Evolutionary conservation across 148 eudicot species (phyloP).

Genomic region (Silene uniflora): DNA sequence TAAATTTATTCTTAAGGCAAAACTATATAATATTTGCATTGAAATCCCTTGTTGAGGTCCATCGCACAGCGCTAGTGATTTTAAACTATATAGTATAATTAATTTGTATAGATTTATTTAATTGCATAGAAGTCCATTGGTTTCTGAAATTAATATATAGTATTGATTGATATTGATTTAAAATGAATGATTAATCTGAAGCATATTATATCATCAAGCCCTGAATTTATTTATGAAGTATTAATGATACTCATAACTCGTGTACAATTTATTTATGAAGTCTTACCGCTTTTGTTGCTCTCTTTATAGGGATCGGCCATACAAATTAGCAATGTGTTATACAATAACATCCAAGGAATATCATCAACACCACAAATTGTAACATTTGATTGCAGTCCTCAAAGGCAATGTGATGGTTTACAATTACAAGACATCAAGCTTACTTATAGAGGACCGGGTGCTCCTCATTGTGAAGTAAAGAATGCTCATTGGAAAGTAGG

Average conservation of each 20-base stretch:
- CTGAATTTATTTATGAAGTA: background rate
- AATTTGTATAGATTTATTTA: too few species aligned
- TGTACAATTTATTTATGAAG: background rate
- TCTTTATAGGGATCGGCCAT: constrained; percentile 44
- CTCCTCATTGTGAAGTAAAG: constrained; percentile 25
- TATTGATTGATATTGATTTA: too few species aligned
- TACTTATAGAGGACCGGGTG: constrained; percentile 14
- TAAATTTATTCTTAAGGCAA: too few species aligned
- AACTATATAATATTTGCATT: too few species aligned
- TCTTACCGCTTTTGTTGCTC: too few species aligned
- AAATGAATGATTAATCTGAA: background rate
- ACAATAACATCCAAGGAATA: constrained; percentile 45
- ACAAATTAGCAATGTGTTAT: constrained; percentile 41
- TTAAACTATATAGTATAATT: too few species aligned
- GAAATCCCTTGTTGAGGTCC: too few species aligned
- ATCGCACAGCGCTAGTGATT: too few species aligned
- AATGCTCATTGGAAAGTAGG: constrained; percentile 19
- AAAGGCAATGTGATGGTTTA: constrained; percentile 42
- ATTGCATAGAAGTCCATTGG: too few species aligned
- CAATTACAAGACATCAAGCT: constrained; percentile 39
- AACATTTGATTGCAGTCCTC: constrained; percentile 43
- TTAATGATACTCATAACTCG: background rate
- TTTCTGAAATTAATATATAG: too few species aligned
- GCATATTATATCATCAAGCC: background rate
- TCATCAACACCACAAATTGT: constrained; percentile 35